Conservation (phyloP, 345 rosid species). For the Geranium rotundifolium region DNA sequence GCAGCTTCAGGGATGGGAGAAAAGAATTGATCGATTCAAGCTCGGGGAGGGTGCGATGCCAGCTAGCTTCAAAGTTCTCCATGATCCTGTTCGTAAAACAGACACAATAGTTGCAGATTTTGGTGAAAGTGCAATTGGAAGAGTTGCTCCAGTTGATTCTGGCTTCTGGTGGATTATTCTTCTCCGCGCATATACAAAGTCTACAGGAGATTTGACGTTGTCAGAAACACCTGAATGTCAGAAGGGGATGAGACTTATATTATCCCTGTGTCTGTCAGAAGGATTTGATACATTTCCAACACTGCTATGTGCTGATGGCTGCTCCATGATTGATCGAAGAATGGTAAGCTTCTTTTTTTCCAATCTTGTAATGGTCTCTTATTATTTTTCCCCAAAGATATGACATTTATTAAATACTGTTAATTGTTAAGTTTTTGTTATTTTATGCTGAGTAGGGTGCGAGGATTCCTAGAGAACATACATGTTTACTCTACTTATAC, state of each 20-base stretch:
- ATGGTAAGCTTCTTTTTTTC: constrained; percentile 37
- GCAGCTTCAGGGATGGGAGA: constrained; percentile 67
- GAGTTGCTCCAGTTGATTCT: constrained; percentile 82
- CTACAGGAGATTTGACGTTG: constrained; percentile 58
- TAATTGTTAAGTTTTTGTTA: too few species aligned
- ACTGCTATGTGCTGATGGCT: constrained; percentile 80
- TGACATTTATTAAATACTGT: too few species aligned
- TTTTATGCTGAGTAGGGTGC: background rate
- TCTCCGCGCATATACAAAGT: constrained; percentile 76
- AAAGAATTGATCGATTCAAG: constrained; percentile 54
- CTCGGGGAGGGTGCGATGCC: constrained; percentile 88
- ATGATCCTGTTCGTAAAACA: constrained; percentile 50
- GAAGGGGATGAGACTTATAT: constrained; percentile 71
- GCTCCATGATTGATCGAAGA: constrained; percentile 81
- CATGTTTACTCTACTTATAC: background rate
- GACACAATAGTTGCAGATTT: constrained; percentile 67
- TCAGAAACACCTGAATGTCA: constrained; percentile 67
- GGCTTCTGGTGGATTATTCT: constrained; percentile 93
- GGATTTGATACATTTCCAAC: constrained; percentile 86
- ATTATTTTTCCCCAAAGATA: background rate
- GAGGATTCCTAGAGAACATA: background rate
- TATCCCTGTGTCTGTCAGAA: constrained; percentile 60
- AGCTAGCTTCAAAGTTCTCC: constrained; percentile 76
- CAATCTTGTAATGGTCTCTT: background rate
- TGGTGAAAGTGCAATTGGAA: constrained; percentile 79